Evolutionary conservation across 2,329 filamentous ascomycete genomes (phyloP), one percentile per base, ranked within the genome.

Genomic region (Xylaria digitata): DNA sequence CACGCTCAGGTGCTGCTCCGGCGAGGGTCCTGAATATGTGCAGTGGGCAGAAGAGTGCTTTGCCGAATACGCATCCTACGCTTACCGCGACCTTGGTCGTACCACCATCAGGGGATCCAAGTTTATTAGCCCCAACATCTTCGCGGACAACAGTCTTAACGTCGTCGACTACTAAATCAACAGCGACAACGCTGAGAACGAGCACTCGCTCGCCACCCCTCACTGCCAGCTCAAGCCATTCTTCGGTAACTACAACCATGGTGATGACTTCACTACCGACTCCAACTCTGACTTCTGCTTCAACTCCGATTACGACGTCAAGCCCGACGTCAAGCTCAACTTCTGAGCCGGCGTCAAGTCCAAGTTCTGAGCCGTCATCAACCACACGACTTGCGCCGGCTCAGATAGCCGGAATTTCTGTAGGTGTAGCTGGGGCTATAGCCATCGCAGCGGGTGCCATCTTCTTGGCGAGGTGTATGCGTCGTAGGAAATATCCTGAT

Each of bases 21-120:
- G 61, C 62, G 40, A 72, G 78, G 65, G 87, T 86, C n/a, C 86
- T 85, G 70, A 74, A 78, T 23, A 88, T 93, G 80, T 93, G 91
- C 73, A 75, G 77, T 45, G 82, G 80, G 4, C 77, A 87, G 65
- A 72, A 78, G 2, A 78, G 78, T 56, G 87, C 88, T 6, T 78
- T 86, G 34, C 78, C 81, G n/a, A 85, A 85, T 60, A 90, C 88
- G 6, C 87, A 89, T 74, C 75, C 79, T 21, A 84, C 84, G 23
- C 83, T 90, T 57, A 85, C 86, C 32, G 88, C 87, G 23, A 89
- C 88, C 0, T 73, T 89, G 30, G 75, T 86, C 30, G 65, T 82
- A 67, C 72, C 58, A 52, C 72, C 61, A 43, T 74, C 71, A 59
- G 69, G 68, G 8, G 37, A 17, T 2, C 65, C 69, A 37, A 71